Evolutionary conservation across 2,329 filamentous ascomycete species (phyloP), one percentile per base, ranked within the genome.

Genomic region (Clonostachys chloroleuca): DNA sequence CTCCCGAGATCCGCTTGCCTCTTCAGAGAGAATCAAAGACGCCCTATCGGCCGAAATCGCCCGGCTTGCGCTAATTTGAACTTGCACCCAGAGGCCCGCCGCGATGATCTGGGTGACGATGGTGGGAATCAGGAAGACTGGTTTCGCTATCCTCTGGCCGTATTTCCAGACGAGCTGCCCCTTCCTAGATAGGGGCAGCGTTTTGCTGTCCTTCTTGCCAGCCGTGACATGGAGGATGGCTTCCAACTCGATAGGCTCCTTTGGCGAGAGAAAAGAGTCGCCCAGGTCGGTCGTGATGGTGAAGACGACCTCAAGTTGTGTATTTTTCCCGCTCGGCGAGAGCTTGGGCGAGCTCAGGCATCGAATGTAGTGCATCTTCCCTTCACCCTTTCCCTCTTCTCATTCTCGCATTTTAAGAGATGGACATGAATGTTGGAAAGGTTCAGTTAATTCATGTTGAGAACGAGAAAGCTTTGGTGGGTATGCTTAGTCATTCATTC

Each of bases 281-380:
- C 78, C 76, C 2, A 82, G 67, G 49, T 83, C 78, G 12, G 78
- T 82, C 12, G 76, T 80, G 53, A 83, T 72, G 49, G 77, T 74
- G 50, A 83, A 62, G 2, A 78, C 64, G 5, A 82, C 56, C 43
- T 69, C 67, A 8, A 77, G 55, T 13, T 53, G 16, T 54, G 63
- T 52, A 49, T 52, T 52, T 42, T 53, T 49, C 49, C 55, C 45
- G 12, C 54, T 36, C 47, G 45, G 55, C 1, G 59, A 57, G 41
- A 75, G 57, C 52, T 65, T 66, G 3, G 73, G 74, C 3, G 73
- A 66, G 13, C 78, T 68, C 34, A 81, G 62, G 6, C 81, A 69
- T 37, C 78, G 72, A 48, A 81, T 72, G 64, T 82, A 83, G 53
- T 82, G 77, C 78, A 82, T 83, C 16, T 10, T 54, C 9, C 40